Evolutionary conservation across 1,139 yeast species (phyloP), one percentile per base, ranked within the genome.

Genomic region (Pichia sp.): DNA sequence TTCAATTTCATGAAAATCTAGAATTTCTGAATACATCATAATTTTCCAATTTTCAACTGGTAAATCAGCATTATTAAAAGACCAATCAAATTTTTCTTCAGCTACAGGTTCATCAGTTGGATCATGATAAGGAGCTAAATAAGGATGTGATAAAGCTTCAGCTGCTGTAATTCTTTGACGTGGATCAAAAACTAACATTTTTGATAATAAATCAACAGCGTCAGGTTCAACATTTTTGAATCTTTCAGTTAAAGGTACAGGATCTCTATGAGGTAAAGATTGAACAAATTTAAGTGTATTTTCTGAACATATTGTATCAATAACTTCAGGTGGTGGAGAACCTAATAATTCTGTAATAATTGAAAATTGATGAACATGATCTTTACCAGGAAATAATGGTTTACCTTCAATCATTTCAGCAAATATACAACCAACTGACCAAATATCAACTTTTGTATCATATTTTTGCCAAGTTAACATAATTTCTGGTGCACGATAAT

Each of bases 381-480:
- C 98, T 64, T 87, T 89, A 41, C 99, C 99, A 1, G 98, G 98
- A 75, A 92, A 92, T 40, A 92, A 71, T 2, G 99, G 98, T 65
- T 89, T 90, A n/a, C 97, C 97, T 64, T 92, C 97, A 56, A 92
- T 86, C 96, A 94, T 92, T 65, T 92, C 99, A 11, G 97, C 95
- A 61, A 92, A 86, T 53, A 92, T 92, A 68, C 99, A 92, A 20
- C 97, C 99, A n/a, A 95, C 97, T 20, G 96, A 85, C 99, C 99
- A 92, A 58, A 92, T 85, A 65, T 92, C 99, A 35, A 94, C 98
- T 67, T 92, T 97, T n/a, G 89, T 84, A 62, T 92, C 97, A 68
- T 92, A 92, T 65, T 94, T 90, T 66, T 92, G 99, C 99, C 99
- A 92, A 26, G 97, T 90, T 55, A 92, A 76, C 99, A 92, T 92